Base-by-base conservation (phyloP, 495 filamentous ascomycete species). In the Xeromyces bisporus region DNA sequence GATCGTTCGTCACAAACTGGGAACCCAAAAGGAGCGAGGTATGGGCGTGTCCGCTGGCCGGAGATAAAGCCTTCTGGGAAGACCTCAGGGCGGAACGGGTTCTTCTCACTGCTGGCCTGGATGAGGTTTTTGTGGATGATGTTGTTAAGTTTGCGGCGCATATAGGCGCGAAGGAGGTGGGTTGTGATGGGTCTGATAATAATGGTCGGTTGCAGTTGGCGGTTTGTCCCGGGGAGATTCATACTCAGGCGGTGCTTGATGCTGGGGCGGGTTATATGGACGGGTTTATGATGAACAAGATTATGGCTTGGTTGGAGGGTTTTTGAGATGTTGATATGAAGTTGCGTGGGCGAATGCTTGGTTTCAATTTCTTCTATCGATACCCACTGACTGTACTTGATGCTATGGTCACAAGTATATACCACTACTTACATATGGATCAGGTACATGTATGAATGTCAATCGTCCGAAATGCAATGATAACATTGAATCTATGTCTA, bases 101-200 rank as follows among this genome's bases (percentile, higher is more conserved):
- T 3, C 31, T 64, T 21, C 40, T 68, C 16, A 52, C 46, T 29
- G 62, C 48, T 14, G 67, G 67, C 2, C 50, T 37, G 2, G 51
- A 50, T 17, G 67, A 71, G 45, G 38, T 66, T 2, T 37, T 69
- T 9, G 34, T 62, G 10, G 67, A 69, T 47, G 48, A 51, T 29
- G 67, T 68, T 31, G 32, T 41, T 33, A 43, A 41, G 23, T 44
- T 66, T 39, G 47, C 35, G 15, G 47, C 40, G 45, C 6, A 8
- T 7, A 28, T 28, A 12, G 26, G 26, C 7, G 26, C 7, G 6
- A 28, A 28, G 12, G 14, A n/a, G n/a, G n/a, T n/a, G n/a, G n/a
- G n/a, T n/a, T n/a, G n/a, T n/a, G n/a, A n/a, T n/a, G n/a, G n/a
- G n/a, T n/a, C 7, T 12, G 7, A 28, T 6, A 8, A 6, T 3